Percentiles rank a stretch among this genome's conserved stretches.
Evolutionary conservation across 106 monocot genomes (phyloP).

Genomic region (Chionographis japonica): DNA sequence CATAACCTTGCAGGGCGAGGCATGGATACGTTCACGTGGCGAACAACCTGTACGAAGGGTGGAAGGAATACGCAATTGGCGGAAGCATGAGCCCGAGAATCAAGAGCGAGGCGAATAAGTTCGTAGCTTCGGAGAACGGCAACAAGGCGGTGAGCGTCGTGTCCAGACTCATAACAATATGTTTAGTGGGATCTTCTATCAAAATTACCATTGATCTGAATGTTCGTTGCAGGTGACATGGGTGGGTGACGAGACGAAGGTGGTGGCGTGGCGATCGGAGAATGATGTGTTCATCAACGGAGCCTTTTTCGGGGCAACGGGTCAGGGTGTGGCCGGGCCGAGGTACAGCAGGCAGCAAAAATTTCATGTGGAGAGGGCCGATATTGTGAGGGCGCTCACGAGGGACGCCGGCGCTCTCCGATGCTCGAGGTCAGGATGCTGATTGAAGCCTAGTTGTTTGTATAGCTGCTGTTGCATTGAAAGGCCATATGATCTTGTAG

Average conservation of each 20-base stretch:
- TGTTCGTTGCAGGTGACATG: not conserved
- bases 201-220: too few species aligned
- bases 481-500: slow-evolving; percentile 48
- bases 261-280: slow-evolving; percentile 32
- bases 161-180: slow-evolving; percentile 20
- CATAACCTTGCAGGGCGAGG: slow-evolving; percentile 33
- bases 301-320: slow-evolving; percentile 51
- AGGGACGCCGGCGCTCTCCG: slow-evolving; percentile 52
- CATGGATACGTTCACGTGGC: slow-evolving; percentile 78
- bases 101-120: slow-evolving; percentile 64
- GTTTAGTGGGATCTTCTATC: not conserved
- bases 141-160: slow-evolving; percentile 41
- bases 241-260: not conserved
- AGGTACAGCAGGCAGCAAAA: slow-evolving; percentile 37
- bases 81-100: slow-evolving; percentile 76
- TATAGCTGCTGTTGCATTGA: too few species aligned
- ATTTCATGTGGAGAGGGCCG: slow-evolving; percentile 24
- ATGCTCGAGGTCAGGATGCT: slow-evolving; percentile 52
- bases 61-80: slow-evolving; percentile 76
- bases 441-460: slow-evolving; percentile 4
- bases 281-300: slow-evolving; percentile 64
- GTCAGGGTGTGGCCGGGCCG: slow-evolving; percentile 13
- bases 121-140: slow-evolving; percentile 27
- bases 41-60: slow-evolving; percentile 84
- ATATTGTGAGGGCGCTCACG: slow-evolving; percentile 31